Base-by-base conservation (phyloP, 1,284 basidiomycete genomes). In the Leucoagaricus sp. region DNA sequence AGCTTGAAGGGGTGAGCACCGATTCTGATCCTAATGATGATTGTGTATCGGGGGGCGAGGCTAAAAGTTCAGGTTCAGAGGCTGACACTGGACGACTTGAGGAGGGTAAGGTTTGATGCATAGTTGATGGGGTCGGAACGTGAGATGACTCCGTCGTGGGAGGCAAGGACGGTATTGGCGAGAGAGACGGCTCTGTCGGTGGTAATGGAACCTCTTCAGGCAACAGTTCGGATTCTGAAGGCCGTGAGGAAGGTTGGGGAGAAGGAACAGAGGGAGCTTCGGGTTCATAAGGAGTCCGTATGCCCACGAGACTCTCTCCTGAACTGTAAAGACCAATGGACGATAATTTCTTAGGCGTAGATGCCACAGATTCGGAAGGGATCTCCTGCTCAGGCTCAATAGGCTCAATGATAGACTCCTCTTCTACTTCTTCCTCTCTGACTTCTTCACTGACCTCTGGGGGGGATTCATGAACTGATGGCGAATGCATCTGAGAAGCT, bases 201-300 rank as follows among this genome's bases (percentile, higher is more conserved):
- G 69, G 66, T 28, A 70, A 49, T 7, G 69, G 69, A 38, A 68
- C 58, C 19, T 70, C 70, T 53, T 74, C 74, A 0, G 80, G 75
- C 63, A 58, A 56, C 28, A 67, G 53, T 21, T 69, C 68, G 53
- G 69, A 65, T 61, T 73, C 15, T 65, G 74, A 59, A 23, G 41
- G 41, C 4, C 19, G 19, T 10, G 67, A 64, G 12, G n/a, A n/a
- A n/a, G n/a, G n/a, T 13, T 38, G 53, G 13, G 67, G 65, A 13
- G 71, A 68, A 26, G 56, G 41, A 15, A 65, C 67, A 0, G 65
- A 62, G 21, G 62, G 64, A 8, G 51, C 46, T 36, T 53, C 58
- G 26, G 55, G n/a, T n/a, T n/a, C n/a, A n/a, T n/a, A 57, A 19
- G 69, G 67, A 15, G 72, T 67, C 17, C 75, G 75, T 2, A 70